Evolutionary conservation across 2,329 filamentous ascomycete species (phyloP).

Genomic region (Aspergillus ibericus): DNA sequence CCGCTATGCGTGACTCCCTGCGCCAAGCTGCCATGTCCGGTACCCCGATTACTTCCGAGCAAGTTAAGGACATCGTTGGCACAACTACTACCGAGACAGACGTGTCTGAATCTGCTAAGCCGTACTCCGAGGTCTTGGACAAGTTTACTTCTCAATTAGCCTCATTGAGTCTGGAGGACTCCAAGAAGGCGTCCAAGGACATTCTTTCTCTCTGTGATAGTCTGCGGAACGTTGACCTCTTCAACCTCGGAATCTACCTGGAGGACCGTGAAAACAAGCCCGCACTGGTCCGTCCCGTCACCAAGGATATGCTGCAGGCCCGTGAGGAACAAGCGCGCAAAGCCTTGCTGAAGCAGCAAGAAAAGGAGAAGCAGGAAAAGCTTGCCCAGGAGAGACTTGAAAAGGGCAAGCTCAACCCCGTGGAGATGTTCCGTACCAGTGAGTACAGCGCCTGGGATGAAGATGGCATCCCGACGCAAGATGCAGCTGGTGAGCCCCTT

Average conservation of each 20-base stretch:
- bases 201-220: slow-evolving; percentile 75
- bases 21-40: slow-evolving; percentile 57
- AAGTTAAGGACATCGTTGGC: slow-evolving; percentile 42
- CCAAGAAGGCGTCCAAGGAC: slow-evolving; percentile 64
- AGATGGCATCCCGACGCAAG: slow-evolving; percentile 75
- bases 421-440: slow-evolving; percentile 54
- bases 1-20: slow-evolving; percentile 58
- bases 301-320: slow-evolving; percentile 56
- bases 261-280: slow-evolving; percentile 72
- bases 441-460: slow-evolving; percentile 79
- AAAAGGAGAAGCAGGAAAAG: slow-evolving; percentile 49
- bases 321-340: slow-evolving; percentile 56
- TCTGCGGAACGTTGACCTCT: slow-evolving; percentile 78
- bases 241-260: slow-evolving; percentile 80
- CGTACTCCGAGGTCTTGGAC: slow-evolving; percentile 51
- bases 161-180: slow-evolving; percentile 33
- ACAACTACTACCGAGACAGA: slow-evolving; percentile 24
- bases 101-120: slow-evolving; percentile 32
- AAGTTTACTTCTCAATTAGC: slow-evolving; percentile 43
- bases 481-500: slow-evolving; percentile 75
- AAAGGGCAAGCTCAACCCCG: slow-evolving; percentile 35
- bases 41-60: slow-evolving; percentile 40
- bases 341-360: slow-evolving; percentile 49
- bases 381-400: slow-evolving; percentile 54
- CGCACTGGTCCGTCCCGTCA: slow-evolving; percentile 68